phyloP scores from a whole-genome alignment of 202 grass and related monocot genomes.

The Schoenoplectus tabernaemontani region DNA sequence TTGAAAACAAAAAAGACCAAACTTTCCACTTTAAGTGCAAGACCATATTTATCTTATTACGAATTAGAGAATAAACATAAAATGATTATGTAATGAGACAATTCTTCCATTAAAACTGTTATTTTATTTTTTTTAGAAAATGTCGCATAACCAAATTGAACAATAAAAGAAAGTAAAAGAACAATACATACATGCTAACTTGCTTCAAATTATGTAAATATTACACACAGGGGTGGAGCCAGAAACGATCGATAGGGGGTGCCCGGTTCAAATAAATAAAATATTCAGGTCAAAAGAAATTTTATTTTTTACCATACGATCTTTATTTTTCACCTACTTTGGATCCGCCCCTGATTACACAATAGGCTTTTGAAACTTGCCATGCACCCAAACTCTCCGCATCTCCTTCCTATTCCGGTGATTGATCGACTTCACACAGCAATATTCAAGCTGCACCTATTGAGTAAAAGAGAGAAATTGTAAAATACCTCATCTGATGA shows the following conservation, averaged over 20 bases:
- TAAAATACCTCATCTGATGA: background rate
- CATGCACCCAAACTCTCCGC: constrained; percentile 87
- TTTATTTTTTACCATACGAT: too few species aligned
- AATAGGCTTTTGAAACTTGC: constrained; percentile 74
- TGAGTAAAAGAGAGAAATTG: constrained; percentile 1
- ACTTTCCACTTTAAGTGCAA: background rate
- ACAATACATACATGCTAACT: constrained; percentile 14
- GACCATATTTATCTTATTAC: background rate
- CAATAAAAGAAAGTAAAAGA: background rate
- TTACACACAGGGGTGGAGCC: too few species aligned
- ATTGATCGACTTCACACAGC: constrained; percentile 69
- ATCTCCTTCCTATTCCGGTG: constrained; percentile 62
- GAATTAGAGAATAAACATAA: background rate
- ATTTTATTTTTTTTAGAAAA: background rate
- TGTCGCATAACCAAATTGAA: background rate
- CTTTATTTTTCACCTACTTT: too few species aligned
- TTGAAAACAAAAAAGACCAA: too few species aligned
- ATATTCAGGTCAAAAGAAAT: too few species aligned
- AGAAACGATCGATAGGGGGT: too few species aligned
- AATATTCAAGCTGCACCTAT: constrained; percentile 82
- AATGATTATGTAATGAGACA: background rate
- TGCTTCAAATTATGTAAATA: background rate
- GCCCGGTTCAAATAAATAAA: too few species aligned
- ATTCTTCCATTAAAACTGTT: background rate
- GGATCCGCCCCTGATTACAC: too few species aligned